Base-by-base conservation (phyloP, 2,329 filamentous ascomycete genomes). In the Botryotinia globosa region DNA sequence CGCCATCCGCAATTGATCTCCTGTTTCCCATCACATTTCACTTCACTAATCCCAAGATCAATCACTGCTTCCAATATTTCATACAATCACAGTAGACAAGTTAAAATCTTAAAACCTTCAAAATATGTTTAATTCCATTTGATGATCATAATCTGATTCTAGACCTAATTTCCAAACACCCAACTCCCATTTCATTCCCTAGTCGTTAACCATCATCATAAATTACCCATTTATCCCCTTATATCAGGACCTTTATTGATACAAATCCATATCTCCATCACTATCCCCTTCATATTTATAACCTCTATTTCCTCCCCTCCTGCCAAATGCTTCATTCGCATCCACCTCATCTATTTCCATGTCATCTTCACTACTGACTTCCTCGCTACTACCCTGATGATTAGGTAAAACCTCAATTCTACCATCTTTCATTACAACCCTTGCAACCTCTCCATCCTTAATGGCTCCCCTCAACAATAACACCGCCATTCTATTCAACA, bases 401-500 rank as follows among this genome's bases (percentile, higher is more conserved):
- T 99, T 98, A 10, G 94, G 86, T 37, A 96, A 80, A 2, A 99
- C 94, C 3, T 89, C 84, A 73, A 98, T 91, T 81, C 93, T 92
- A 63, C 93, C 92, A 75, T 94, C 89, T 44, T 91, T 87, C 74
- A 98, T 86, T 63, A 93, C 90, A 37, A 98, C 93, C 39, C 88
- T 86, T 1, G 96, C 96, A 2, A 83, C 84, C 84, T 99, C 96
- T 61, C 94, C 94, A 77, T 99, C 95, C 77, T 87, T 89, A 81
- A 99, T 91, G 71, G 88, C 90, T 75, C 94, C 94, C 75, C 94
- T 89, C 37, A 99, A 87, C 75, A 99, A 97, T 75, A 98, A 87
- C 58, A 99, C 92, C 2, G 96, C 96, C 75, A 99, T 85, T 67
- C 91, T 90, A 83, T 99, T 99, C 79, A 99, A 89, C 4, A 99